Evolutionary conservation across 371 early-diverging fungal species (phyloP).

Genomic region (Capniomyces stellatus): DNA sequence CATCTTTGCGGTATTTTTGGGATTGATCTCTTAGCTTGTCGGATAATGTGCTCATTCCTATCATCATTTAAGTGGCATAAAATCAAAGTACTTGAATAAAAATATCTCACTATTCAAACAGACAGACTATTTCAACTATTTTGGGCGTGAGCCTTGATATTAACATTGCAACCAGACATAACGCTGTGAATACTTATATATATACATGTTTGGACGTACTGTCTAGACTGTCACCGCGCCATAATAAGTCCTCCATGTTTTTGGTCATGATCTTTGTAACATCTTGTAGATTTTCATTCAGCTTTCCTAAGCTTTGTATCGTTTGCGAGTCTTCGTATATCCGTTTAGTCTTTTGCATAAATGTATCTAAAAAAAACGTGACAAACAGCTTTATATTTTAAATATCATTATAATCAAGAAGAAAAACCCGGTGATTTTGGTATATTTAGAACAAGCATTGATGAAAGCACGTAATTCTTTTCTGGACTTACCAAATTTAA

Average conservation of each 20-base stretch:
- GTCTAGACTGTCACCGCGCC: slow-evolving; percentile 77
- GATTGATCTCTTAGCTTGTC: slow-evolving; percentile 40
- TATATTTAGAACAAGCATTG: no score
- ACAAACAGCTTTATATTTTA: slow-evolving; percentile 10
- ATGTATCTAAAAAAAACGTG: slow-evolving; percentile 39
- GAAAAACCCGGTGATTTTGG: no score
- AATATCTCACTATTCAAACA: no score
- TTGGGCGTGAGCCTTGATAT: no score
- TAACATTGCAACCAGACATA: no score
- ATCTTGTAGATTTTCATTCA: slow-evolving; percentile 90
- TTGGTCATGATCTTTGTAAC: slow-evolving; percentile 95
- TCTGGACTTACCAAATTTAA: slow-evolving; percentile 76
- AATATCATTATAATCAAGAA: no score
- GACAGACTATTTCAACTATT: no score
- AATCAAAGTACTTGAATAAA: no score
- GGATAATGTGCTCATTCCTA: slow-evolving; percentile 41
- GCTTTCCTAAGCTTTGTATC: slow-evolving; percentile 74
- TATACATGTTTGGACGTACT: no score
- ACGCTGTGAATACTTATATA: no score
- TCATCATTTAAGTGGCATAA: background rate
- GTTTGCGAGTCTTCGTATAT: slow-evolving; percentile 88
- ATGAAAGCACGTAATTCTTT: no score
- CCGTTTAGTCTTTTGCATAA: slow-evolving; percentile 90
- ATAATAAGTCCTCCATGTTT: slow-evolving; percentile 90
- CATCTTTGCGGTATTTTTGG: slow-evolving; percentile 54